These are phyloP conservation scores for Pichiaceae sp. DNA, from an alignment of 1,139 yeast genomes.

Conservation along the genomic window DNA sequence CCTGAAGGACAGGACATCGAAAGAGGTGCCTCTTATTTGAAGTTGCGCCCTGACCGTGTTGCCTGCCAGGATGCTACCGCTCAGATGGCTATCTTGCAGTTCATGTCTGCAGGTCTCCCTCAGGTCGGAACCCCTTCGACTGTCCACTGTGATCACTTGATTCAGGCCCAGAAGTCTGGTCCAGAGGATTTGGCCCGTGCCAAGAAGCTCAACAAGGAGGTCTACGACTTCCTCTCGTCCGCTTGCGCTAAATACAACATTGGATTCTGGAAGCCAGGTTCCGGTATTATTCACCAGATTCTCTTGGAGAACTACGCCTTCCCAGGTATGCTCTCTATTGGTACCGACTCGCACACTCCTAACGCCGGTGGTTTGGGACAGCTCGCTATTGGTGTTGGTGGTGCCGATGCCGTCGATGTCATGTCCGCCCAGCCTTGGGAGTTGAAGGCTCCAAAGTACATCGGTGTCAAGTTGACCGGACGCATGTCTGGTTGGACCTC, in stretches of 20 bases:
- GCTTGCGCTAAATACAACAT: slow-evolving; percentile 97
- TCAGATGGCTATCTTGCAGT: slow-evolving; percentile 98
- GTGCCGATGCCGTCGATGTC: slow-evolving; percentile 99
- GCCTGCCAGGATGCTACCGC: slow-evolving; percentile 99
- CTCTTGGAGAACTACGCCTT: slow-evolving; percentile 95
- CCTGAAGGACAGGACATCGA: slow-evolving; percentile 93
- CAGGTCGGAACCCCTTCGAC: slow-evolving; percentile 94
- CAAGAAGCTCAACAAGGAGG: slow-evolving; percentile 89
- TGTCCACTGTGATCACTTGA: slow-evolving; percentile 98
- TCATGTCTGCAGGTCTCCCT: slow-evolving; percentile 95
- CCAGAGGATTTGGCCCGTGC: slow-evolving; percentile 90
- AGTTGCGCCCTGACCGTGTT: slow-evolving; percentile 97
- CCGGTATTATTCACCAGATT: slow-evolving; percentile 97
- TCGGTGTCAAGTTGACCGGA: slow-evolving; percentile 97
- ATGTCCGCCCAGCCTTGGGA: slow-evolving; percentile 97
- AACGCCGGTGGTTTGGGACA: slow-evolving; percentile 99
- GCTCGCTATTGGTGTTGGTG: slow-evolving; percentile 99
- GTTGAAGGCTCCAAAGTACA: slow-evolving; percentile 94
- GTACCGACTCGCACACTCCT: slow-evolving; percentile 99
- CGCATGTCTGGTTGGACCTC: slow-evolving; percentile 96
- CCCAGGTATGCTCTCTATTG: slow-evolving; percentile 96
- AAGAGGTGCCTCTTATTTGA: slow-evolving; percentile 94
- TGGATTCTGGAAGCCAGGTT: slow-evolving; percentile 99
- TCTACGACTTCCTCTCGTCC: slow-evolving; percentile 86
- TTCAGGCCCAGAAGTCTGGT: slow-evolving; percentile 96